These are phyloP conservation scores for Zoysia matrella DNA, from an alignment of 202 grass and related monocot species.

Conservation along the genomic window DNA sequence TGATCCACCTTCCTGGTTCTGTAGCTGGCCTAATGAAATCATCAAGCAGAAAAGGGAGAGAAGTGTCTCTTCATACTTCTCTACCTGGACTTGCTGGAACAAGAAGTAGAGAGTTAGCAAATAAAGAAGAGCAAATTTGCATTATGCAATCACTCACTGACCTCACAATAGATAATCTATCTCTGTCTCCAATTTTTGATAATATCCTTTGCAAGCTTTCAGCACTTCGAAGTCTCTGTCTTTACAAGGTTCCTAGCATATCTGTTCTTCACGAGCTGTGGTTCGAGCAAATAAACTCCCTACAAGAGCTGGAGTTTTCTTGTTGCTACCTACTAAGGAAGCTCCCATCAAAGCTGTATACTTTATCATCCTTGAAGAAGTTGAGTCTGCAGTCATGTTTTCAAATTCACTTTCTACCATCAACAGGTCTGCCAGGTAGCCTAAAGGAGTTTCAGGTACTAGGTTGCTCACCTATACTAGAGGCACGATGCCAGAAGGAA, in stretches of 20 bases:
- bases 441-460: constrained; percentile 29
- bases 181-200: background rate
- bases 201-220: constrained; percentile 18
- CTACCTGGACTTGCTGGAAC: background rate
- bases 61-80: background rate
- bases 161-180: background rate
- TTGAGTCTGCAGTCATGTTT: constrained; percentile 3
- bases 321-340: background rate
- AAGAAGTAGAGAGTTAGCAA: background rate
- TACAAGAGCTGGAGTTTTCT: constrained; percentile 28
- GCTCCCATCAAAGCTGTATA: constrained; percentile 1
- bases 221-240: background rate
- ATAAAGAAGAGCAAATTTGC: background rate
- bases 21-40: background rate
- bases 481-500: constrained; percentile 30
- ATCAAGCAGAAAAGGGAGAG: background rate
- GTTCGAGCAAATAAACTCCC: constrained; percentile 18
- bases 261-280: constrained; percentile 13
- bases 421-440: background rate
- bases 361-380: constrained; percentile 27
- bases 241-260: background rate
- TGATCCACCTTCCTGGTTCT: background rate
- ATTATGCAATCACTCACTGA: constrained; percentile 21
- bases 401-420: background rate
- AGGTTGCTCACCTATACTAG: constrained; percentile 5